phyloP scores from a whole-genome alignment of 2,329 filamentous ascomycete genomes.

The Samsoniella hepiali region DNA sequence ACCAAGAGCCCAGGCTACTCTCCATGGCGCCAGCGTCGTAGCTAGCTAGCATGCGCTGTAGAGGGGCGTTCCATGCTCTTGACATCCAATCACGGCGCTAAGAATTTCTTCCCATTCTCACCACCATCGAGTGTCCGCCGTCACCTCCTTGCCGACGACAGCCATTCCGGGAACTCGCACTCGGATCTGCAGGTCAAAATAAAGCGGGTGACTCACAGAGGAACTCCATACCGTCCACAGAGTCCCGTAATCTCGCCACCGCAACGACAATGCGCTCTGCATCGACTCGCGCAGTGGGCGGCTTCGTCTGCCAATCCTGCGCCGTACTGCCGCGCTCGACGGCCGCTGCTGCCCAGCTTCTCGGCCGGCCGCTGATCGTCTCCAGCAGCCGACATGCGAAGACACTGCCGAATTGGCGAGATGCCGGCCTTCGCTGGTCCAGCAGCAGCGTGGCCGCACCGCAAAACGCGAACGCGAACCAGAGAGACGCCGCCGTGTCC shows the following conservation, averaged over 20 bases:
- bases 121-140: background rate
- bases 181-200: background rate
- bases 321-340: constrained; percentile 30
- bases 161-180: background rate
- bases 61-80: background rate
- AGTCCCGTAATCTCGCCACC: background rate
- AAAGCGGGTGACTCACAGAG: background rate
- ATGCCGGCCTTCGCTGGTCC: constrained; percentile 27
- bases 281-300: constrained; percentile 30
- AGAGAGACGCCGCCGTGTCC: background rate
- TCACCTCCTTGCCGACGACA: constrained; percentile 1
- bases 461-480: background rate
- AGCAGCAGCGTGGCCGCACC: constrained; percentile 24
- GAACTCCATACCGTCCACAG: background rate
- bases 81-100: constrained; percentile 13
- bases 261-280: constrained; percentile 37
- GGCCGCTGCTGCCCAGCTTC: constrained; percentile 24
- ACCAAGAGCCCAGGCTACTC: too few species aligned
- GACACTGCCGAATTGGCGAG: constrained; percentile 15
- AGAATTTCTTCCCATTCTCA: constrained; percentile 14
- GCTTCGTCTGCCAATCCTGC: constrained; percentile 45
- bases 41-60: background rate
- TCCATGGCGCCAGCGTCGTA: too few species aligned
- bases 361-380: constrained; percentile 26
- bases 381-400: background rate